Base-by-base conservation (phyloP, 2,329 filamentous ascomycete species). In the Malbranchea zuffiana region DNA sequence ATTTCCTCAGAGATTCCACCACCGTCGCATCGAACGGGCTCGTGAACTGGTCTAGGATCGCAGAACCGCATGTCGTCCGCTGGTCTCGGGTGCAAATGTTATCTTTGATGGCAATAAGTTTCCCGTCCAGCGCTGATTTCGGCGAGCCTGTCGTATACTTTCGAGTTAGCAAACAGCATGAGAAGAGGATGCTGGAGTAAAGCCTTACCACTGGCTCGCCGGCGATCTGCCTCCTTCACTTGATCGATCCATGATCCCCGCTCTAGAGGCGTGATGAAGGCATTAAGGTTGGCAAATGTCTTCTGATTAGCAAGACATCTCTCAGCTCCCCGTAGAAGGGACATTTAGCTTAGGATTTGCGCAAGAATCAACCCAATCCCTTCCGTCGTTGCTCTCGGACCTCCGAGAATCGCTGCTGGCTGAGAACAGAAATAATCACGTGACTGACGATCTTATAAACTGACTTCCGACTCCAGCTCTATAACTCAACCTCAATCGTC, bases 11-110 rank as follows among this genome's bases (percentile, higher is more conserved):
- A 49, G 78, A 72, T 35, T 69, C 63, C 21, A 92, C 75, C 12
- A 95, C 78, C 6, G 83, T 88, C 12, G 88, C 85, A 54, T 87
- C 75, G 58, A 82, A 88, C 3, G 87, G 83, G 43, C 81, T 85
- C 23, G 59, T 63, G 58, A 87, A 83, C 43, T 66, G 67, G n/a
- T 67, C 55, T 26, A 96, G 72, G 37, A 85, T 81, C 13, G 65
- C 65, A 2, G 88, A 95, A 45, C 77, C 83, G 60, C 86, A 93
- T 61, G 87, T 92, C 16, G 87, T 94, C 1, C 73, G 71, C n/a
- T 74, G 59, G 21, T 69, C 62, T 13, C 54, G 56, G 0, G 79
- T 81, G 36, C 77, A 73, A 45, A 87, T 84, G 53, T 86, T 87
- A 61, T 87, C 82, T 54, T 87, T 87, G 36, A 86, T 66, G 3